Conservation (phyloP, 2,329 filamentous ascomycete species). For the Plectosphaerella cucumerina region DNA sequence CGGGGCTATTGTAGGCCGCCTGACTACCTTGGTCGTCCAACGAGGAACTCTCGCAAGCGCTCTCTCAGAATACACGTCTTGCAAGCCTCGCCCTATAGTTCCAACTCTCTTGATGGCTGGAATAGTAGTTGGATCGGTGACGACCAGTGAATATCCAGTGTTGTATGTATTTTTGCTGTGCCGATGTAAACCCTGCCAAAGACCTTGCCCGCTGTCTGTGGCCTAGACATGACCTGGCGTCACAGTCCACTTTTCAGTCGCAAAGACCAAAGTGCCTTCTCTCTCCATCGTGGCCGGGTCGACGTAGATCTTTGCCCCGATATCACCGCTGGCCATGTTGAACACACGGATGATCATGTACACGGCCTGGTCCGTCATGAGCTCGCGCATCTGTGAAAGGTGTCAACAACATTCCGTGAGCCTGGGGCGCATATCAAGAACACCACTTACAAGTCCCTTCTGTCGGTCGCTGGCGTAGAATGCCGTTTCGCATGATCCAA, state of each 20-base stretch:
- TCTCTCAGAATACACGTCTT: no score
- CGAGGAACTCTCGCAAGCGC: no score
- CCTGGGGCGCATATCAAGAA: neutral
- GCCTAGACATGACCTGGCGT: no score
- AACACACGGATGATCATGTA: neutral
- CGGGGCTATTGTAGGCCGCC: no score
- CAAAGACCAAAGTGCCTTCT: neutral
- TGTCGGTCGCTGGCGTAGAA: slow-evolving; percentile 45
- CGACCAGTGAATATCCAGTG: no score
- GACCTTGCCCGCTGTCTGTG: no score
- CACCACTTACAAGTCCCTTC: slow-evolving; percentile 29
- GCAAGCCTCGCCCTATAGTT: no score
- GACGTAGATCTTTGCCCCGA: neutral
- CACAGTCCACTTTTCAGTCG: neutral
- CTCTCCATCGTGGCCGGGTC: neutral
- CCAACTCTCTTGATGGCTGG: no score
- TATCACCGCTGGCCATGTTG: neutral
- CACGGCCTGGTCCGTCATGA: neutral
- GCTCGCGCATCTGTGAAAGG: neutral
- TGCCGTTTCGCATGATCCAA: slow-evolving; percentile 24
- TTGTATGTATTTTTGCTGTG: no score
- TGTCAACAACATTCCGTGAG: neutral
- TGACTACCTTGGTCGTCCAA: no score
- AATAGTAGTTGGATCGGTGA: no score
- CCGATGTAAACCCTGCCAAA: no score